Evolutionary conservation across 305 asterid genomes (phyloP), one percentile per base, ranked within the genome.

Genomic region (Fraxinus xanthoxyloides): DNA sequence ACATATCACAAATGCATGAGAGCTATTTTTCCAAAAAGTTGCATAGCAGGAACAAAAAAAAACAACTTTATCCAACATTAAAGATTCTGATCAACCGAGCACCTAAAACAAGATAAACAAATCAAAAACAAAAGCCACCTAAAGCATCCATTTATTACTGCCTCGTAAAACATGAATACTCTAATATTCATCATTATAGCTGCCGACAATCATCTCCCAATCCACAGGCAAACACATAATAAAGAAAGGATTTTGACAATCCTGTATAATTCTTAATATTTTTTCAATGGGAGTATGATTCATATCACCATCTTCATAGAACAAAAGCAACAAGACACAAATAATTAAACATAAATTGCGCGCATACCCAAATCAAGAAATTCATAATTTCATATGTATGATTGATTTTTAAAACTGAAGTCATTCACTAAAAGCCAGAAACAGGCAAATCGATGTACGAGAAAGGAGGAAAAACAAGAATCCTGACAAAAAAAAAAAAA

Each of bases 391-490:
- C 48, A 40, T 40, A 40, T 2, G 48, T 26, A 26, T 26, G n/a
- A 48, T 75, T 72, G 54, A 79, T 72, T 74, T 35, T 28, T 56
- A 70, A 31, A 79, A n/a, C 80, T 17, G 32, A 1, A 56, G n/a
- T 36, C 59, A 75, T 69, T 59, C 13, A 32, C 24, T 23, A 9
- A 26, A 75, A 21, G 35, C 34, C 80, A 38, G 73, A 26, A 75
- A 63, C 78, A 74, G 79, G 48, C 70, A 82, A 81, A 76, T 72
- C 78, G 13, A 63, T 63, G 30, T 24, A n/a, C 43, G 17, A 74
- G 28, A 32, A 51, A 28, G 51, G 23, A 70, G 8, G 54, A 59
- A 63, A 4, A 54, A 12, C 75, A 75, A 3, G 34, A 46, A 65
- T 17, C 2, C 17, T 40, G 2, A 4, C 4, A 8, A n/a, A 59